These are phyloP conservation scores for Orbilia brochopaga DNA, from an alignment of 2,329 filamentous ascomycete species.

Conservation along the genomic window DNA sequence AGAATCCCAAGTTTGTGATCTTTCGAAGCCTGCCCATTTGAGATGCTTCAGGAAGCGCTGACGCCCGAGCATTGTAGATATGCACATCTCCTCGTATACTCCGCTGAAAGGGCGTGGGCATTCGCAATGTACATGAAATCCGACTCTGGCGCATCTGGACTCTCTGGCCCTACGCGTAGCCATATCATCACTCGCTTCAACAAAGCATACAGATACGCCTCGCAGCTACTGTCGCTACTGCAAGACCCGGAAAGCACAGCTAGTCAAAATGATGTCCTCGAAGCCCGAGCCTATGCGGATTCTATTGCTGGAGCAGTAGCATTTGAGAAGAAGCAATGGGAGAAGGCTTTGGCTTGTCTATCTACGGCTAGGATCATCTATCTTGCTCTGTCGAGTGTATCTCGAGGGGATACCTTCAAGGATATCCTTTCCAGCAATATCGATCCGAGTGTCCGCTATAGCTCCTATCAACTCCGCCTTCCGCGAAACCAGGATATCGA, in stretches of 20 bases:
- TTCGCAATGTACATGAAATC: conserved; percentile 95
- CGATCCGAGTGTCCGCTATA: conserved; percentile 91
- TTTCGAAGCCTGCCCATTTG: conserved; percentile 1
- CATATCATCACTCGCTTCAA: conserved; percentile 87
- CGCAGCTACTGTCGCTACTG: conserved; percentile 72
- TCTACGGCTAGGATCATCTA: conserved; percentile 82
- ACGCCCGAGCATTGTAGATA: conserved; percentile 64
- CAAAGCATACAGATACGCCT: conserved; percentile 76
- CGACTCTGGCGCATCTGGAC: conserved; percentile 73
- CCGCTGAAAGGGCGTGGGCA: conserved; percentile 89
- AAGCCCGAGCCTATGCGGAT: conserved; percentile 82
- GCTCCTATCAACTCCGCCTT: conserved; percentile 87
- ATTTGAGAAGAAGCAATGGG: conserved; percentile 90
- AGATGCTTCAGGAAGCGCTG: not conserved
- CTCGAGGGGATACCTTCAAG: conserved; percentile 78
- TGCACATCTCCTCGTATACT: conserved; percentile 78
- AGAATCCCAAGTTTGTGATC: conserved; percentile 73
- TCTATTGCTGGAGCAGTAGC: conserved; percentile 76
- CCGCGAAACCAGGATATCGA: conserved; percentile 82
- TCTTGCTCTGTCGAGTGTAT: conserved; percentile 70
- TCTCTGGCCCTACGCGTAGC: conserved; percentile 77
- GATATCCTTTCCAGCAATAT: conserved; percentile 84
- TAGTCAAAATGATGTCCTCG: conserved; percentile 73
- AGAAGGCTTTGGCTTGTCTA: conserved; percentile 75
- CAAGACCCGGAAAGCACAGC: conserved; percentile 70